phyloP scores from a whole-genome alignment of 495 filamentous ascomycete genomes.

The Recurvomyces mirabilis region DNA sequence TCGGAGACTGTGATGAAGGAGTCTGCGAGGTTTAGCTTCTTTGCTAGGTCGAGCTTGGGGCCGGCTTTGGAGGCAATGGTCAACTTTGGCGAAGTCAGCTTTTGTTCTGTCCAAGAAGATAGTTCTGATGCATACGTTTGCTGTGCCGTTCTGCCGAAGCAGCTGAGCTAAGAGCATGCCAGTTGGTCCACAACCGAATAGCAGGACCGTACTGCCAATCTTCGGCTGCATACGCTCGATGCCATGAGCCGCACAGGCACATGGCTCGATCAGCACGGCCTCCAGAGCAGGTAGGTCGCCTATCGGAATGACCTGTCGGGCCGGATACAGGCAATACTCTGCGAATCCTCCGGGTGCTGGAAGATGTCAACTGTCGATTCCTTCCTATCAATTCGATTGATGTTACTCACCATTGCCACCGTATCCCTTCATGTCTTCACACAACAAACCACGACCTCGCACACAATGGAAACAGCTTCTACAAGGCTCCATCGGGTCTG shows the following conservation, averaged over 20 bases:
- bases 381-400: background rate
- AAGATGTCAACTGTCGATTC: background rate
- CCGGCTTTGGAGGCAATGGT: slow-evolving; percentile 56
- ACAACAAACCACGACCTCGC: slow-evolving; percentile 54
- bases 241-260: slow-evolving; percentile 59
- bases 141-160: slow-evolving; percentile 52
- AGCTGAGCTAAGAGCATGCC: slow-evolving; percentile 52
- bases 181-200: slow-evolving; percentile 59
- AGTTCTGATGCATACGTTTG: slow-evolving; percentile 24
- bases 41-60: slow-evolving; percentile 59
- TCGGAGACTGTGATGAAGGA: slow-evolving; percentile 8
- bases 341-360: slow-evolving; percentile 56
- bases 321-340: slow-evolving; percentile 50
- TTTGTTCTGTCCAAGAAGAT: too few relatives aligned
- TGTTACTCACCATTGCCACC: slow-evolving; percentile 37
- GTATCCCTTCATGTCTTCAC: slow-evolving; percentile 58
- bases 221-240: slow-evolving; percentile 61
- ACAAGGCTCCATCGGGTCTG: slow-evolving; percentile 51
- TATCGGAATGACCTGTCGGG: slow-evolving; percentile 58
- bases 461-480: slow-evolving; percentile 65
- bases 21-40: slow-evolving; percentile 54
- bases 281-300: slow-evolving; percentile 58
- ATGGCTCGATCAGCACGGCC: slow-evolving; percentile 62
- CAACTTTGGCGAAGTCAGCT: too few relatives aligned
- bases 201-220: slow-evolving; percentile 50